Conservation (phyloP, 164 flowering plant genomes). For the Echeveria elegans region DNA sequence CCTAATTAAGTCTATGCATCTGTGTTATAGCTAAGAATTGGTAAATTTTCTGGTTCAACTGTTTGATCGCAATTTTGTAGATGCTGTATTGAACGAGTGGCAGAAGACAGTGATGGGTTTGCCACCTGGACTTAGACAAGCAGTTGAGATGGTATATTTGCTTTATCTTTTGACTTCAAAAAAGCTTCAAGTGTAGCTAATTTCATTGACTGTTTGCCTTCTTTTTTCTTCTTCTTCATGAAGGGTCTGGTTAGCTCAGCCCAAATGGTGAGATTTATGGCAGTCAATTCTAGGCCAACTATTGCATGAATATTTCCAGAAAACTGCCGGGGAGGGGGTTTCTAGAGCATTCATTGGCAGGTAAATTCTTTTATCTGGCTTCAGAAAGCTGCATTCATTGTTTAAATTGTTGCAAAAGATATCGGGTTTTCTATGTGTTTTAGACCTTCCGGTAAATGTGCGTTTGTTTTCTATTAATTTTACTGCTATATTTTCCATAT, state of each 20-base stretch:
- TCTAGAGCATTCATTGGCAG: constrained; percentile 98
- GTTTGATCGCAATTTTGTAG: constrained; percentile 81
- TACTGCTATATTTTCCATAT: background rate
- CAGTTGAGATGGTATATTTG: constrained; percentile 81
- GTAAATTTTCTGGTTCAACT: constrained; percentile 38
- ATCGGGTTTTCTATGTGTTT: background rate
- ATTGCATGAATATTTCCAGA: constrained; percentile 67
- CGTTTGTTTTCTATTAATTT: background rate
- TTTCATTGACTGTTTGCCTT: too few relatives aligned
- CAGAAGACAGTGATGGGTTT: constrained; percentile 88
- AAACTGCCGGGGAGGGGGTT: constrained; percentile 60
- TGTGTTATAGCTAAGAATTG: constrained; percentile 26
- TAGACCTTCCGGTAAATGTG: background rate
- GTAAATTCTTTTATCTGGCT: constrained; percentile 24
- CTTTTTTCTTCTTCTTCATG: background rate
- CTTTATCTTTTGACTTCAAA: background rate
- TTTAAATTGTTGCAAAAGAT: background rate
- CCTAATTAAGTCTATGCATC: background rate
- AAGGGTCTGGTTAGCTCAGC: constrained; percentile 96
- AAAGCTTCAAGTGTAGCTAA: background rate
- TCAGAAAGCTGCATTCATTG: background rate
- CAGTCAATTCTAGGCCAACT: constrained; percentile 89
- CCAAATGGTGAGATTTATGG: constrained; percentile 75
- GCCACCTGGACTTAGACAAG: constrained; percentile 92
- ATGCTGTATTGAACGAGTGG: constrained; percentile 95